These are phyloP conservation scores for Populus trichocarpa DNA, from an alignment of 441 rosid genomes.

Conservation along the genomic window DNA sequence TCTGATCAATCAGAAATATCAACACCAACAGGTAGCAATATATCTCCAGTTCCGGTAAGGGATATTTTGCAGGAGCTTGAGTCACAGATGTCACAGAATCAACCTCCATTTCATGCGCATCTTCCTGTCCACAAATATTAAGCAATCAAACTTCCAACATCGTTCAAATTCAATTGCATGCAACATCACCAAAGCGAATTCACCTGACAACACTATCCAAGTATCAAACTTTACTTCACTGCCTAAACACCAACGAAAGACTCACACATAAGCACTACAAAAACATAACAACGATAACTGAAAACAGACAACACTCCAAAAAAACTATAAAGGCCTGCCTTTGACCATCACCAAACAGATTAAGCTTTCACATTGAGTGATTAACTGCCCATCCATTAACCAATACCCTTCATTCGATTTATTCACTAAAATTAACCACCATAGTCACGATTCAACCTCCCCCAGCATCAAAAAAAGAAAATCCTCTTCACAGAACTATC, in stretches of 20 bases:
- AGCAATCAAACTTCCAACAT: background rate
- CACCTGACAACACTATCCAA: background rate
- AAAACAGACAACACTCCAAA: background rate
- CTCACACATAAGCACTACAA: background rate
- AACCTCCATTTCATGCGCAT: constrained; percentile 71
- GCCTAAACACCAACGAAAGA: background rate
- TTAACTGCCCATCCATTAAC: background rate
- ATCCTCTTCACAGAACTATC: background rate
- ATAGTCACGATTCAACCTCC: background rate
- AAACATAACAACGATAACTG: background rate
- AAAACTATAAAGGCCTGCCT: background rate
- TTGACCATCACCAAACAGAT: background rate
- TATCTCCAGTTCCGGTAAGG: constrained; percentile 59
- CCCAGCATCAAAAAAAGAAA: background rate
- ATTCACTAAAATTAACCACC: background rate
- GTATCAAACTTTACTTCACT: background rate
- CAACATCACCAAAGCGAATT: background rate
- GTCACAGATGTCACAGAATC: constrained; percentile 48
- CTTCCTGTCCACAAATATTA: constrained; percentile 40
- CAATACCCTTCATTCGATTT: background rate
- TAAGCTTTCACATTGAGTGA: background rate
- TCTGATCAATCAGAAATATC: constrained; percentile 66
- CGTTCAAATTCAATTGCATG: background rate
- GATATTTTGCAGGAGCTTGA: constrained; percentile 44
- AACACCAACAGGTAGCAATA: constrained; percentile 61